Conservation (phyloP, 2,329 filamentous ascomycete species). For the Colletotrichum sp. region DNA sequence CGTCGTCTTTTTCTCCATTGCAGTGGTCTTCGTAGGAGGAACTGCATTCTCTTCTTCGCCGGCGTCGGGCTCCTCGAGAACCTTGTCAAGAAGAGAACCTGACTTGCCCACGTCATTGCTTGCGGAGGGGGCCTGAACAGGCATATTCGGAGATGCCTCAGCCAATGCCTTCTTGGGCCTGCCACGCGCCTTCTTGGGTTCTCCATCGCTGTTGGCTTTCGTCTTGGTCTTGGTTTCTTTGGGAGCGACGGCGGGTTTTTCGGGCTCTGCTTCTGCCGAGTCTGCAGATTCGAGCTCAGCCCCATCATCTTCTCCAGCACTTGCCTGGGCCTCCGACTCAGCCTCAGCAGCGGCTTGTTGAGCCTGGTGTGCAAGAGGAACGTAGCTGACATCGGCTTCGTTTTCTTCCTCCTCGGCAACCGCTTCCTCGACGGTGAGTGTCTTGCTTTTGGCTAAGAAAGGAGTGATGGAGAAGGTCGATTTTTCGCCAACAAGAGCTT, state of each 20-base stretch:
- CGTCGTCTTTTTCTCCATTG: constrained; percentile 12
- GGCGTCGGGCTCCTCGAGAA: constrained; percentile 38
- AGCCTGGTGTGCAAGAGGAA: constrained; percentile 8
- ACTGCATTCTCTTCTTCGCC: constrained; percentile 28
- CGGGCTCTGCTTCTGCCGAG: background rate
- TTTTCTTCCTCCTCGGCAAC: constrained; percentile 40
- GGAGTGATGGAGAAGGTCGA: constrained; percentile 94
- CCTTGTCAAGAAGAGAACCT: constrained; percentile 40
- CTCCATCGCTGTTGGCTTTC: constrained; percentile 9
- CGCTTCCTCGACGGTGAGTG: constrained; percentile 39
- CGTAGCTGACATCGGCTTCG: constrained; percentile 17
- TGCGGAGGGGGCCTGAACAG: constrained; percentile 24
- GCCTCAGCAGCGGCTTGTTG: background rate
- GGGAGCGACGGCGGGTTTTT: constrained; percentile 17
- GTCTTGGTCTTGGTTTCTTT: constrained; percentile 27
- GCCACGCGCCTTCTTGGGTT: constrained; percentile 43
- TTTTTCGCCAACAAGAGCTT: constrained; percentile 76
- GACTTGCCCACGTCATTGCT: constrained; percentile 34
- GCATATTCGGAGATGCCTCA: constrained; percentile 50
- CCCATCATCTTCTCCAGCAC: background rate
- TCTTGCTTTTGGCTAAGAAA: constrained; percentile 79
- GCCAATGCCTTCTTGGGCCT: constrained; percentile 50
- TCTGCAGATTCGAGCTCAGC: background rate
- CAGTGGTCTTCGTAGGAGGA: constrained; percentile 31
- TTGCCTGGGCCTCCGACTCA: constrained; percentile 6